Base-by-base conservation (phyloP, 805 yeast genomes). In the Schwanniomyces occidentalis region DNA sequence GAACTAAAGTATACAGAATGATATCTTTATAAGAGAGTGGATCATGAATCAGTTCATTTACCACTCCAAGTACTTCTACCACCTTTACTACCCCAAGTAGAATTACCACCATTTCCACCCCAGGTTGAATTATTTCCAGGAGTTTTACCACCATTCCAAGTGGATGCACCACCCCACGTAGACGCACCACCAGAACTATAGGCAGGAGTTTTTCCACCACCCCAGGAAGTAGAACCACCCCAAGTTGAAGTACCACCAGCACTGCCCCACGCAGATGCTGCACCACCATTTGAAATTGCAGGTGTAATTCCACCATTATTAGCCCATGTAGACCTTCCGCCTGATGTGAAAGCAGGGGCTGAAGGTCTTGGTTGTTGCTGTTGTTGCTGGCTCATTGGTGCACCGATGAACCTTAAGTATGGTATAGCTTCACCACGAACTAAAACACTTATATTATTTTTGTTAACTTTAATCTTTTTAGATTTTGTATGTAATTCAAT, bases 401-500 rank as follows among this genome's bases (percentile, higher is more conserved):
- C 76, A 25, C 81, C 86, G 34, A 87, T 73, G 48, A 86, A 84
- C 44, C 88, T 85, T 48, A 84, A 82, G 56, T 86, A 88, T 13
- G 95, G 83, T 26, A 84, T 71, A 38, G 87, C 74, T 45, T 73
- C 80, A 30, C 88, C 88, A 37, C 78, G 80, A 31, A 84, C 76
- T 36, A 71, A 51, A 51, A 88, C 91, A 45, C 87, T 75, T 51
- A 93, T 71, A 53, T 82, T 86, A 21, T 76, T 73, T 54, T 90
- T 90, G 49, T 80, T 82, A 21, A 93, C 85, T 39, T 91, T 86
- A 42, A 90, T 80, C 40, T 85, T 85, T 58, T 91, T 93, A 54
- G 82, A 82, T 47, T 90, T 90, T 17, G 96, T 86, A 60, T 93
- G 98, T 45, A 93, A 73, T 64, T 93, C 99, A 27, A 93, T 86